These are phyloP conservation scores for Erodium trifolium DNA, from an alignment of 441 rosid genomes.

Conservation along the genomic window DNA sequence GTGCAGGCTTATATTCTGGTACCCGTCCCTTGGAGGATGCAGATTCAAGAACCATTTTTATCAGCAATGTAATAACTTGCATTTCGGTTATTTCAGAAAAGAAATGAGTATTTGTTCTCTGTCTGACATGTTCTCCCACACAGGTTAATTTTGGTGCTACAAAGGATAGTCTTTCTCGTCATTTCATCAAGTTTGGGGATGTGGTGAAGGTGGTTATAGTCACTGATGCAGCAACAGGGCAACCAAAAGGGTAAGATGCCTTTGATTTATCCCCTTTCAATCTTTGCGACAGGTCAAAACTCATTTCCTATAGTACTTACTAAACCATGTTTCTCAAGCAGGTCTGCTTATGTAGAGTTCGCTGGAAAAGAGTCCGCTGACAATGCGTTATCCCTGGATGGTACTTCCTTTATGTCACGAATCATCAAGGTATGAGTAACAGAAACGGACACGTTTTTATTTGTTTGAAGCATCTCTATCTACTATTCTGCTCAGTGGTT, in stretches of 20 bases:
- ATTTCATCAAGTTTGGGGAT: slow-evolving; percentile 86
- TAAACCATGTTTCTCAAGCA: slow-evolving; percentile 23
- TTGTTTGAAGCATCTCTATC: background rate
- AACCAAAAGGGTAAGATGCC: slow-evolving; percentile 66
- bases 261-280: slow-evolving; percentile 13
- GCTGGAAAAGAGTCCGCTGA: slow-evolving; percentile 79
- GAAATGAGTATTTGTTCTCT: slow-evolving; percentile 6
- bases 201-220: slow-evolving; percentile 76
- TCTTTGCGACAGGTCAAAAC: background rate
- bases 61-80: slow-evolving; percentile 63
- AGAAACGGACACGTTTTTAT: background rate
- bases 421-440: slow-evolving; percentile 58
- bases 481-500: no score
- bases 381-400: slow-evolving; percentile 67
- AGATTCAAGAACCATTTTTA: slow-evolving; percentile 75
- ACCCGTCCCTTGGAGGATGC: slow-evolving; percentile 64
- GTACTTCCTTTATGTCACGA: slow-evolving; percentile 90
- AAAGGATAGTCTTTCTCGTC: slow-evolving; percentile 80
- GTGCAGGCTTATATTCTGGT: slow-evolving; percentile 51
- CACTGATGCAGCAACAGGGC: slow-evolving; percentile 83
- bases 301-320: background rate
- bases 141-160: slow-evolving; percentile 95
- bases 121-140: slow-evolving; percentile 26
- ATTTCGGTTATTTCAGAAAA: slow-evolving; percentile 4
- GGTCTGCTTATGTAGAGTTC: slow-evolving; percentile 84